Conservation (phyloP, 768 basidiomycete genomes). For the Lactarius indigo region DNA sequence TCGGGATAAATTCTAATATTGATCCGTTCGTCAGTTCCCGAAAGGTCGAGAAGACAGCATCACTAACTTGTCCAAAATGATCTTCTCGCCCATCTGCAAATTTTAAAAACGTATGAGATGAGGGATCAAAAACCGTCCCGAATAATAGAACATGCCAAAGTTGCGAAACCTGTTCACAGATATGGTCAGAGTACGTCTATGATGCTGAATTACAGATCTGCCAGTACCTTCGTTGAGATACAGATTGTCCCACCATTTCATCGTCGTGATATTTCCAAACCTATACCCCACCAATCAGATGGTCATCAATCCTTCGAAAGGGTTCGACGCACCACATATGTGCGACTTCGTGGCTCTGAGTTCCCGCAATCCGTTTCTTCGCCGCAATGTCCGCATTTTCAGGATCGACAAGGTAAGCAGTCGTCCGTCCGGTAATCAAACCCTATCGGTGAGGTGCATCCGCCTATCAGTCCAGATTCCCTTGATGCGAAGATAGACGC, state of each 20-base stretch:
- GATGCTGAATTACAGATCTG: not conserved
- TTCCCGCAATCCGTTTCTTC: constrained; percentile 74
- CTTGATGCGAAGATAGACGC: not conserved
- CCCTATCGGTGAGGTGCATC: constrained; percentile 40
- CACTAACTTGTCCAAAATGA: constrained; percentile 15
- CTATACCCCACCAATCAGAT: constrained; percentile 32
- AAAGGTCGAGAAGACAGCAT: not conserved
- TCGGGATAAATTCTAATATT: constrained; percentile 65
- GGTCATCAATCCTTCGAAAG: not conserved
- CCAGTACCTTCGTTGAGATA: constrained; percentile 83
- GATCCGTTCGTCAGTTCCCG: not conserved
- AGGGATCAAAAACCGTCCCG: constrained; percentile 15
- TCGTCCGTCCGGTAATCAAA: constrained; percentile 85
- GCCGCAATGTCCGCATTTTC: constrained; percentile 65
- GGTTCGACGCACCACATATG: constrained; percentile 61
- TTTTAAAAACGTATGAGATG: constrained; percentile 10
- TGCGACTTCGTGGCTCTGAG: constrained; percentile 84
- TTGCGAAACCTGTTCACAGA: constrained; percentile 78
- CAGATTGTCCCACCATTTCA: constrained; percentile 90
- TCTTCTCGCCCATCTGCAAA: constrained; percentile 50
- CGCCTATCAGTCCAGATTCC: not conserved
- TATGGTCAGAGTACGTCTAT: constrained; percentile 9
- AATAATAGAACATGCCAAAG: constrained; percentile 47
- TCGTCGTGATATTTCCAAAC: constrained; percentile 93
- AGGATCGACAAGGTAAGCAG: constrained; percentile 76